These are phyloP conservation scores for Yarrowia yakushimensis DNA, from an alignment of 805 yeast genomes.

Conservation along the genomic window DNA sequence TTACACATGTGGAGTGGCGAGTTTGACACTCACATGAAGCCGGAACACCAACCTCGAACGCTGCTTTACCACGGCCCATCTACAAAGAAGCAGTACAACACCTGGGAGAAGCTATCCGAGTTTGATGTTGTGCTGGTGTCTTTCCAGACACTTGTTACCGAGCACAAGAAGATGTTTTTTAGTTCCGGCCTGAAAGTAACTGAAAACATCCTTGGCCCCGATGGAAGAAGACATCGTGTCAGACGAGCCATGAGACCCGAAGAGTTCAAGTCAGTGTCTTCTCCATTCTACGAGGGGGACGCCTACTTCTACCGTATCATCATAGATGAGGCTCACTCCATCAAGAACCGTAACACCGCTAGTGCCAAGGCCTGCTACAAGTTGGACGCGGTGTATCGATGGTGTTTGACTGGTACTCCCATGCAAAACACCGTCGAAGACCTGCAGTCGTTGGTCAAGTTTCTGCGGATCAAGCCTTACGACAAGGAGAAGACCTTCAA, in stretches of 20 bases:
- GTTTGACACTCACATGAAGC: conserved; percentile 29
- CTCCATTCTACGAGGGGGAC: conserved; percentile 2
- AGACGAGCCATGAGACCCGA: conserved; percentile 7
- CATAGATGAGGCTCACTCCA: conserved; percentile 63
- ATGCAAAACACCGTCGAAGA: conserved; percentile 56
- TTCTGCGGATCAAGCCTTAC: conserved; percentile 33
- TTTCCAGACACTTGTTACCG: conserved; percentile 9
- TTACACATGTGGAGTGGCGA: conserved; percentile 45
- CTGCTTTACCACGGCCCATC: conserved; percentile 31
- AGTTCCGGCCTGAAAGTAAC: not conserved
- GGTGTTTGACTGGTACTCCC: conserved; percentile 67
- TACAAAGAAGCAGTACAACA: conserved; percentile 34
- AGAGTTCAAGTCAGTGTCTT: not conserved
- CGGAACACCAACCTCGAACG: conserved; percentile 8
- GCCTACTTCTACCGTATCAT: conserved; percentile 43
- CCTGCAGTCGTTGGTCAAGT: conserved; percentile 48
- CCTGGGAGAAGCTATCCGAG: conserved; percentile 41
- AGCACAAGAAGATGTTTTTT: conserved; percentile 17
- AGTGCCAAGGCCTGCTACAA: conserved; percentile 46
- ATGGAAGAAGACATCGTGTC: not conserved
- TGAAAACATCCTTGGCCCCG: not conserved
- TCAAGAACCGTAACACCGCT: conserved; percentile 50
- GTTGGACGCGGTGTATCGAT: conserved; percentile 45
- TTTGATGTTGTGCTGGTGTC: not conserved
- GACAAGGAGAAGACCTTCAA: not conserved